phyloP scores from a whole-genome alignment of 148 eudicot species.

The Fagopyrum esculentum region DNA sequence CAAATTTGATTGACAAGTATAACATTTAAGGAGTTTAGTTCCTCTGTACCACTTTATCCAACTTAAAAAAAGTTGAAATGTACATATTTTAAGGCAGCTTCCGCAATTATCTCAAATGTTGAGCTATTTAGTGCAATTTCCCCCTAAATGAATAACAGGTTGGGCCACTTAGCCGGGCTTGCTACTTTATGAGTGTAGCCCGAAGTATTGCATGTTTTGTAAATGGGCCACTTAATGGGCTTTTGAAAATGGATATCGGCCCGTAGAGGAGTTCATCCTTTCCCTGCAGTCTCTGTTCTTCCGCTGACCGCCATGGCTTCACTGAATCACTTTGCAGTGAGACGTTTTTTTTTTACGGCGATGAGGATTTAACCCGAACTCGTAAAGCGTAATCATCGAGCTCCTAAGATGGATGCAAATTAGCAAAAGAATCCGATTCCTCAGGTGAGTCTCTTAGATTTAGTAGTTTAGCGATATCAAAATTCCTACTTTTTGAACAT shows the following conservation, averaged over 20 bases:
- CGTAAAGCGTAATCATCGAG: neutral
- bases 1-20: too few species aligned
- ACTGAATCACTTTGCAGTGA: neutral
- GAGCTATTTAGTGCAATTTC: too few species aligned
- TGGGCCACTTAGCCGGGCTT: too few species aligned
- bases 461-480: neutral
- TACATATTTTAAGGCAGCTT: too few species aligned
- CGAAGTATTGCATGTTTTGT: neutral
- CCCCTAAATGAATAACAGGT: too few species aligned
- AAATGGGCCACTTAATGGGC: neutral
- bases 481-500: neutral
- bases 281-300: neutral
- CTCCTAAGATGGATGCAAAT: neutral
- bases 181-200: too few species aligned
- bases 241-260: neutral
- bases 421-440: neutral
- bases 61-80: too few species aligned
- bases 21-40: too few species aligned
- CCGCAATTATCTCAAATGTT: too few species aligned
- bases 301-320: neutral
- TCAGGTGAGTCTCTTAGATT: neutral
- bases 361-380: neutral
- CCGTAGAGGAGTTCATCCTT: neutral
- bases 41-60: too few species aligned
- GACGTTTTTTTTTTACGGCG: neutral